Evolutionary conservation across 169 alveolate species (phyloP), one percentile per base, ranked within the genome.

Genomic region (Babesia bigemina): DNA sequence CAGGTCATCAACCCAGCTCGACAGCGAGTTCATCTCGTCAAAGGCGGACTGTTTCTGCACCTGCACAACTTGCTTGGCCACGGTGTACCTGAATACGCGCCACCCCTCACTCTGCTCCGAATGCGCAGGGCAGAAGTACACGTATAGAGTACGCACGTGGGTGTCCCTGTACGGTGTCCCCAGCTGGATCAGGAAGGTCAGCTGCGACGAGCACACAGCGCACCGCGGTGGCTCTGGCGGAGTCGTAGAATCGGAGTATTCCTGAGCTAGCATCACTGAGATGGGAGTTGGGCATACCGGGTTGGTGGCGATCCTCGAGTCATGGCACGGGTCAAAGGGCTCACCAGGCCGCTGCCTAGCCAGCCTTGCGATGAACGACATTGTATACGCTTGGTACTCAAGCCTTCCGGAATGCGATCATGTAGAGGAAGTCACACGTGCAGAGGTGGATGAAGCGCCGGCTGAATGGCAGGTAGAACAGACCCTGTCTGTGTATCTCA

Each of bases 121-220:
- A 33, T 81, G 84, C 21, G 65, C 63, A 22, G 59, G 26, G 52
- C 90, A 83, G 50, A 60, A 83, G 70, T 19, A 83, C 28, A 83
- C 55, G 26, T 48, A 60, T 17, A 81, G 77, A 9, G 56, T 19
- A 21, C 83, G 70, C 24, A 11, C 16, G 13, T 45, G 22, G 14
- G 50, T 36, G 0, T 71, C 71, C 36, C 28, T 59, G 33, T 58
- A 56, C 12, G 75, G 74, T 28, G 74, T 36, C 24, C 16, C 72
- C 58, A 83, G 26, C 61, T 83, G 90, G 84, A 83, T 66, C 53
- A 83, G 49, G 63, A 66, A 83, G 13, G 53, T 33, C 63, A 75
- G 55, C 12, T 63, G 36, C 29, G 28, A 21, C 0, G 26, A 19
- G 48, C 90, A 83, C 13, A 75, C 22, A 9, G 28, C 83, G 26